Base-by-base conservation (phyloP, 2,329 filamentous ascomycete genomes). In the Ambrosiella xylebori region DNA sequence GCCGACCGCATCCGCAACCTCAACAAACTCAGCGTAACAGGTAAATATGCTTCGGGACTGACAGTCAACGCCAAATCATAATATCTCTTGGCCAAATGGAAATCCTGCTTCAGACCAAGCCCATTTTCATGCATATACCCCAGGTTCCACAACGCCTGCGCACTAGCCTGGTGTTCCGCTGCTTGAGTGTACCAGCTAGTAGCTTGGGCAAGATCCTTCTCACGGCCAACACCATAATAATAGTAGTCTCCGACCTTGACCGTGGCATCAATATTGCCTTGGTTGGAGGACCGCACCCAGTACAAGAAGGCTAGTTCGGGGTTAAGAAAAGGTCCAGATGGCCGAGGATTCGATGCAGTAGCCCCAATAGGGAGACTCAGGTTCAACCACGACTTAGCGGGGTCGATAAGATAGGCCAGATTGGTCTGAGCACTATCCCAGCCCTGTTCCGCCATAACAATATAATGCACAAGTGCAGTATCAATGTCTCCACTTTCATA, bases 91-190 rank as follows among this genome's bases (percentile, higher is more conserved):
- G 94, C 93, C 59, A 98, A 81, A 66, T 98, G 93, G 68, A 94
- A 98, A 67, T 98, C 93, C 68, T 98, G 93, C 57, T 86, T 85
- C 17, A 97, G 79, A 1, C 90, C 88, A 54, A 97, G 77, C 7
- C 93, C 93, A 66, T 97, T 96, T 71, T 98, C 93, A 66, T 98
- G 89, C 91, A 98, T 97, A 93, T 93, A 98, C 4, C 93, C 94
- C 12, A 98, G 75, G 65, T 98, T 97, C 80, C 89, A 98, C 59
- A 96, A 81, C 12, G 94, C 93, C 70, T 98, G 94, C 1, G 91
- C 93, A 64, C 88, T 95, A 66, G 89, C 85, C 64, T 91, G 83
- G 61, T 86, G 89, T 66, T 98, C 93, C 0, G 90, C 90, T 1
- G 93, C 93, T 3, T 88, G 86, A 57, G 86, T 85, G 65, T 98